phyloP scores from a whole-genome alignment of 75 land plant genomes.

The Cryptomeria japonica region DNA sequence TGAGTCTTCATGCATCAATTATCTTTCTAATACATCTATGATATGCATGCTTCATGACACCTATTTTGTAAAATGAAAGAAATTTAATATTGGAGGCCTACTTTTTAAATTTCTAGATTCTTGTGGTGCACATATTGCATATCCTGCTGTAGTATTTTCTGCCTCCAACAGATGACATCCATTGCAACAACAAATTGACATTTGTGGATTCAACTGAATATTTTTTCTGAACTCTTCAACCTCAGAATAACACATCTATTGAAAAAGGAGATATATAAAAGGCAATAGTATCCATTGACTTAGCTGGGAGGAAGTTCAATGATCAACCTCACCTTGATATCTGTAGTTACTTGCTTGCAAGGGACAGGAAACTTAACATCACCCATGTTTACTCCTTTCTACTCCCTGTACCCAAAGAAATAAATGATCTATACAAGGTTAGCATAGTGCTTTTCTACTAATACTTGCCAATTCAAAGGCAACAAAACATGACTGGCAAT shows the following conservation, averaged over 20 bases:
- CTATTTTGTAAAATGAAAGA: background rate
- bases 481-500: background rate
- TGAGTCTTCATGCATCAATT: background rate
- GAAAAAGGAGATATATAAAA: background rate
- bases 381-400: background rate
- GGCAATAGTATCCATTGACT: background rate
- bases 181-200: background rate
- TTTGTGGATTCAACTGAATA: background rate
- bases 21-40: background rate
- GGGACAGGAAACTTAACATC: constrained; percentile 1
- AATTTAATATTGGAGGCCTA: background rate
- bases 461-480: background rate
- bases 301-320: background rate
- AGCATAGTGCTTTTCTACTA: background rate
- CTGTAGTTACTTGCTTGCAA: background rate
- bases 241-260: background rate
- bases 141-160: background rate
- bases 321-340: background rate
- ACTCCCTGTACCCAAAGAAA: background rate
- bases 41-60: background rate
- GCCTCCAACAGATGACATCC: background rate
- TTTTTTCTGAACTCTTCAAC: background rate
- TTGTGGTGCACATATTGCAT: background rate
- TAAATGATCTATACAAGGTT: background rate
- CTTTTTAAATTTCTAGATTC: background rate